Evolutionary conservation across 176 grass and related monocot genomes (phyloP), one percentile per base, ranked within the genome.

Genomic region (Avena sativa): DNA sequence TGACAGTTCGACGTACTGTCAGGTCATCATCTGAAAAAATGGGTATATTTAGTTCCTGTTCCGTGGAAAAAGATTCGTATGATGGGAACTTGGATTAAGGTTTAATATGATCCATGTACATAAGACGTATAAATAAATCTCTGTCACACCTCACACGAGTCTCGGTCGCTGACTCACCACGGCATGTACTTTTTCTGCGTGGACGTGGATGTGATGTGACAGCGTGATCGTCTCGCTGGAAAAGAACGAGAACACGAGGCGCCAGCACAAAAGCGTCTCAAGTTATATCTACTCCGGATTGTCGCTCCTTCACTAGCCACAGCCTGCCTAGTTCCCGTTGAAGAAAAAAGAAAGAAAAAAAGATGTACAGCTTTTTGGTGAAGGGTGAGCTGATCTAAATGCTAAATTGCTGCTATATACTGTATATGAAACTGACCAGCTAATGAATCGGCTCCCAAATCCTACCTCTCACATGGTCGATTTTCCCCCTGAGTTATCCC

Each of bases 171-270:
- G 81, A 83, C 52, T 73, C 68, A 46, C 36, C 17, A 53, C 9
- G 11, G 0, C 40, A 43, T 6, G n/a, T 15, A 25, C 23, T 6
- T 40, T 49, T 14, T 3, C n/a, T 51, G 68, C 60, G 12, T 36
- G 49, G 76, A 43, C 44, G 61, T 26, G 23, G 61, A 63, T 10
- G 23, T 5, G 61, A 63, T 13, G 40, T 60, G 83, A 82, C 61
- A 47, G 15, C 50, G 16, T 10, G 38, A 38, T 68, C 48, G n/a
- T 58, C 59, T 67, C 23, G 12, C 3, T 15, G 5, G 21, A 3
- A 79, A 85, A 81, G 23, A 66, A 67, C 16, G 19, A 77, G 12
- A 12, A 3, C 12, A 44, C 61, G 73, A 80, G 69, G 74, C 13
- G 81, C 43, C 75, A 64, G 44, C n/a, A 0, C 69, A 55, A 76